Percentiles rank a stretch among this genome's conserved stretches.
phyloP scores from a whole-genome alignment of 148 eudicot species.

The Chenopodium berlandieri region DNA sequence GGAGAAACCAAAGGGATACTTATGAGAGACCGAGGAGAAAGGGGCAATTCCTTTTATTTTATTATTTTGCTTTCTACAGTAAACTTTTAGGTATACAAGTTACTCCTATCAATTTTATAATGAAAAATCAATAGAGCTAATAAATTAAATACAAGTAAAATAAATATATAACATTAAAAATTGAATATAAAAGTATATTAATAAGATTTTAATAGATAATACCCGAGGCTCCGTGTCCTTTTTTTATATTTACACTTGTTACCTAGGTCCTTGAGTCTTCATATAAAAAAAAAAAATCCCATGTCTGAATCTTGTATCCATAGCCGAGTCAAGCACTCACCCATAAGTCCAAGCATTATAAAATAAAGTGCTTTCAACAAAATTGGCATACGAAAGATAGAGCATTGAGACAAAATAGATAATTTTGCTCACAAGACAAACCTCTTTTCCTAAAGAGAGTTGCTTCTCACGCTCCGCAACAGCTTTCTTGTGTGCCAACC shows the following conservation, averaged over 20 bases:
- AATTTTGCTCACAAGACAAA: conserved; percentile 19
- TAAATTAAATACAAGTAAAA: too few relatives aligned
- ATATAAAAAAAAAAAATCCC: too few relatives aligned
- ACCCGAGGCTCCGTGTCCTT: background rate
- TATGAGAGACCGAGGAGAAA: background rate
- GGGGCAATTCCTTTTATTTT: background rate
- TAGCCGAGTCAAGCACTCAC: background rate
- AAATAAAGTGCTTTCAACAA: background rate
- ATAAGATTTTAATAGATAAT: too few relatives aligned
- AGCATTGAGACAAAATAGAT: background rate
- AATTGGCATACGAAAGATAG: background rate
- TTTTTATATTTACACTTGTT: background rate
- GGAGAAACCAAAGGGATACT: background rate
- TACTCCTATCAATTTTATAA: background rate
- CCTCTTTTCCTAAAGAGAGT: conserved; percentile 55
- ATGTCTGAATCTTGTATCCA: background rate
- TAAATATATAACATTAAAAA: too few relatives aligned
- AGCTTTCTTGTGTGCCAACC: conserved; percentile 75
- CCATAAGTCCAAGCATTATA: background rate
- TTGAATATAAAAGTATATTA: too few relatives aligned
- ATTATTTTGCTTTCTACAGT: background rate
- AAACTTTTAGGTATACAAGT: background rate
- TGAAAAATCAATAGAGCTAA: background rate
- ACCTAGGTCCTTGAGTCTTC: background rate
- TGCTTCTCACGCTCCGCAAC: conserved; percentile 64